These are phyloP conservation scores for Diplogelasinospora grovesii DNA, from an alignment of 495 filamentous ascomycete genomes.

Conservation along the genomic window DNA sequence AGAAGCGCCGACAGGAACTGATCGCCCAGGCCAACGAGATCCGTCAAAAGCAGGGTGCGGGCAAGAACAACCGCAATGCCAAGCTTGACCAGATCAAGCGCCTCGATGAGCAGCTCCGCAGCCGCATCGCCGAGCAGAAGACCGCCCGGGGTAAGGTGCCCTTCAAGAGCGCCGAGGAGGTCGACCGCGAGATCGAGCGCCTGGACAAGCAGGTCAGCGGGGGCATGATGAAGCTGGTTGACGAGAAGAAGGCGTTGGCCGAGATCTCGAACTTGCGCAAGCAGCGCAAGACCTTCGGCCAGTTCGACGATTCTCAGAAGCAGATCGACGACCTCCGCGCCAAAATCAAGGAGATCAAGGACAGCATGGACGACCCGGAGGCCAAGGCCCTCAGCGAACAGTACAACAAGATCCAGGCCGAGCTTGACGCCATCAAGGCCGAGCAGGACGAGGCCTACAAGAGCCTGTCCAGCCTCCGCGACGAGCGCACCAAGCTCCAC, in stretches of 20 bases:
- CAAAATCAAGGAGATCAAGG: slow-evolving; percentile 77
- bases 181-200: slow-evolving; percentile 71
- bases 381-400: slow-evolving; percentile 77
- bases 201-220: slow-evolving; percentile 80
- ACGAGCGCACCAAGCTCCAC: slow-evolving; percentile 76
- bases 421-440: slow-evolving; percentile 81
- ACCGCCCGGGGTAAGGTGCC: slow-evolving; percentile 62
- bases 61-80: slow-evolving; percentile 68
- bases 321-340: slow-evolving; percentile 76
- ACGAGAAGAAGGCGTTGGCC: slow-evolving; percentile 87
- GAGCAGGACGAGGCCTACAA: slow-evolving; percentile 86
- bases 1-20: slow-evolving; percentile 76
- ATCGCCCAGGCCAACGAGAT: slow-evolving; percentile 65
- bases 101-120: slow-evolving; percentile 75
- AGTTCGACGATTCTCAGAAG: slow-evolving; percentile 75
- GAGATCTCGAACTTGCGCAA: slow-evolving; percentile 79
- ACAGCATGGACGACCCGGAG: slow-evolving; percentile 86
- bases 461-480: slow-evolving; percentile 77
- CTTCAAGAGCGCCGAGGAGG: slow-evolving; percentile 81
- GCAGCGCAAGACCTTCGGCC: slow-evolving; percentile 81
- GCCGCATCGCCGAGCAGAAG: slow-evolving; percentile 79
- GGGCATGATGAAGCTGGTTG: slow-evolving; percentile 85
- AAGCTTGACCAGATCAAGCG: slow-evolving; percentile 81
- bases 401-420: slow-evolving; percentile 72
- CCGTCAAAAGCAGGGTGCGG: slow-evolving; percentile 70